Base-by-base conservation (phyloP, 2,329 filamentous ascomycete genomes). In the Pyricularia pennisetigena region DNA sequence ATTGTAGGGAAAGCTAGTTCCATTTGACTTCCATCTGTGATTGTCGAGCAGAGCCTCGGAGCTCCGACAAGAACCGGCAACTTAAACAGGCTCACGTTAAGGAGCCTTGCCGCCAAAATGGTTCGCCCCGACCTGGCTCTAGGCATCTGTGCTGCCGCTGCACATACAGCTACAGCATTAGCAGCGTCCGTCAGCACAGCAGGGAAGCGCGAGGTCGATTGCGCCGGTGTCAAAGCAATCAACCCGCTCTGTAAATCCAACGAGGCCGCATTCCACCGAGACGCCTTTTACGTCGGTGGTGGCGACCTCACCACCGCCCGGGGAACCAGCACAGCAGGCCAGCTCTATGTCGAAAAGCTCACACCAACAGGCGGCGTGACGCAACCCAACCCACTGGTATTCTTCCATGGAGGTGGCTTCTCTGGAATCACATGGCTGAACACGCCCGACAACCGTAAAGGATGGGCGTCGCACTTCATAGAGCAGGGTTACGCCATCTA, bases 391-490 rank as follows among this genome's bases (percentile, higher is more conserved):
- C 57, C 57, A 8, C 57, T 61, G 24, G 57, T 61, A 23, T 26
- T 61, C 4, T 61, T 61, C 57, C 57, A 61, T 26, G 57, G 57
- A 23, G 57, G 57, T 14, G 57, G 57, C 23, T 61, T 61, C 57
- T 61, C 57, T 3, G 57, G 57, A 0, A 61, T 61, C 57, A 61
- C 57, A 26, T 61, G 57, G 57, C 23, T 61, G 24, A 79, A 78
- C 66, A 83, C 80, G 63, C 81, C 82, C 7, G 81, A 83, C 68
- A 80, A 80, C 63, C 74, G 78, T 16, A 76, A 76, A 9, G 82
- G 82, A 20, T 85, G 82, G 82, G 79, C 82, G 0, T 81, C 80
- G 3, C 77, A 77, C 68, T 85, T 84, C 71, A 70, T 84, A 7
- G 71, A 73, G 5, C 75, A 78, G n/a, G 81, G 82, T 20, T 81